Evolutionary conservation across 2,329 filamentous ascomycete species (phyloP).

Genomic region (Trichoderma guizhouense): DNA sequence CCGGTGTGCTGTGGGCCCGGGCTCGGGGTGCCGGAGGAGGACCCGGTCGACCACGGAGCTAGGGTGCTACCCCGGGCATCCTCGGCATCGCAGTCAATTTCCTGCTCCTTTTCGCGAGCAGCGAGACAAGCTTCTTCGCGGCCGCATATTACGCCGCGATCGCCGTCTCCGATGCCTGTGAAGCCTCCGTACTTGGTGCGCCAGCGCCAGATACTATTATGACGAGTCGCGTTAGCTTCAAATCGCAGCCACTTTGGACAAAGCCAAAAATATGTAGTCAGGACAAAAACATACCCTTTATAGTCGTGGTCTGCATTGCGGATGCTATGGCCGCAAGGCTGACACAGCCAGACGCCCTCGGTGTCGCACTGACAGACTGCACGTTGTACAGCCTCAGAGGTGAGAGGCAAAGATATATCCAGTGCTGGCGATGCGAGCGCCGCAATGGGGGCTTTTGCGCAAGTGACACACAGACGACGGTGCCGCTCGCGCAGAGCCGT

Average conservation of each 20-base stretch:
- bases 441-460: constrained; percentile 67
- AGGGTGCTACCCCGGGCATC: constrained; percentile 54
- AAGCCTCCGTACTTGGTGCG: constrained; percentile 79
- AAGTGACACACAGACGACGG: constrained; percentile 75
- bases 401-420: constrained; percentile 45
- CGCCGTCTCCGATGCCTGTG: constrained; percentile 82
- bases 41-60: constrained; percentile 22
- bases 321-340: constrained; percentile 74
- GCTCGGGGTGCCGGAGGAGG: constrained; percentile 19
- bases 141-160: constrained; percentile 84
- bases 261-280: not conserved
- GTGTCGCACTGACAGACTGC: constrained; percentile 51
- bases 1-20: constrained; percentile 19
- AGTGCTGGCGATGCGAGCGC: constrained; percentile 46
- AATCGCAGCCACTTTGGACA: not conserved
- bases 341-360: constrained; percentile 76
- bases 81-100: constrained; percentile 81
- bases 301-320: constrained; percentile 58
- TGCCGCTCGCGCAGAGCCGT: constrained; percentile 69
- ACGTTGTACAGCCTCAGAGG: constrained; percentile 54
- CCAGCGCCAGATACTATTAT: constrained; percentile 76
- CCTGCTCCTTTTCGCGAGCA: constrained; percentile 72
- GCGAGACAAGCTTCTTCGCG: constrained; percentile 74
- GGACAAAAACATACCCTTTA: constrained; percentile 43
- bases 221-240: not conserved